phyloP scores from a whole-genome alignment of 805 yeast genomes.

The Wickerhamiella dianesei region DNA sequence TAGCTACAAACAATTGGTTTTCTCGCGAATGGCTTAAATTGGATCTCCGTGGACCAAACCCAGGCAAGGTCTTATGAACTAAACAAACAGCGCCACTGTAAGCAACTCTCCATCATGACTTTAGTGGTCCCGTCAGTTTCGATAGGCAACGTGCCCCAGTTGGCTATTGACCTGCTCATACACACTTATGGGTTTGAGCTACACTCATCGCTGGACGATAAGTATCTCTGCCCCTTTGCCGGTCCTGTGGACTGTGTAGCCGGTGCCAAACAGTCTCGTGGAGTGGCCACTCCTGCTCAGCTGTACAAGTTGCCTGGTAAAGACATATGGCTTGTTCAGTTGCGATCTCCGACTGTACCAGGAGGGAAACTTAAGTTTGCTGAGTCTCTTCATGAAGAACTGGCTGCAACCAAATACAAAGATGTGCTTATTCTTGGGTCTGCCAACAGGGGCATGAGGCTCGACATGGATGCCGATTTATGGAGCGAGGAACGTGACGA shows the following conservation, averaged over 20 bases:
- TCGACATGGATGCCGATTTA: not conserved
- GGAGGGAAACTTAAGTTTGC: constrained; percentile 41
- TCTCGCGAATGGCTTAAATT: too few species aligned
- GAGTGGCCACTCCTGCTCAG: constrained; percentile 52
- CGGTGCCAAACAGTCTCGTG: constrained; percentile 20
- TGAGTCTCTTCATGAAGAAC: constrained; percentile 29
- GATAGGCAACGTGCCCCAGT: constrained; percentile 81
- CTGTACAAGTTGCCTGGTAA: constrained; percentile 24
- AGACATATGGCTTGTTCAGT: constrained; percentile 41
- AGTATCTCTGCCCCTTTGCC: constrained; percentile 62
- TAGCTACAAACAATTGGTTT: too few species aligned
- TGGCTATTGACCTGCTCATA: constrained; percentile 58
- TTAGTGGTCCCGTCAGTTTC: constrained; percentile 65
- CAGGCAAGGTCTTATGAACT: too few species aligned
- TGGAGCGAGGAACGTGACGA: constrained; percentile 3
- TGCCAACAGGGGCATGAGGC: constrained; percentile 44
- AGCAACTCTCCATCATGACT: constrained; percentile 11
- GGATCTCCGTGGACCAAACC: too few species aligned
- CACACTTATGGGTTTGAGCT: constrained; percentile 43
- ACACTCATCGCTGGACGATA: constrained; percentile 45
- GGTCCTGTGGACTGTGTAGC: constrained; percentile 53
- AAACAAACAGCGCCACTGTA: not conserved
- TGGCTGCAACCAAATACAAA: constrained; percentile 22
- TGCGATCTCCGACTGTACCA: constrained; percentile 73
- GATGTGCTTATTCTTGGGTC: constrained; percentile 53